Conservation (phyloP, 129 eudicot species). For the Cynara cardunculus region DNA sequence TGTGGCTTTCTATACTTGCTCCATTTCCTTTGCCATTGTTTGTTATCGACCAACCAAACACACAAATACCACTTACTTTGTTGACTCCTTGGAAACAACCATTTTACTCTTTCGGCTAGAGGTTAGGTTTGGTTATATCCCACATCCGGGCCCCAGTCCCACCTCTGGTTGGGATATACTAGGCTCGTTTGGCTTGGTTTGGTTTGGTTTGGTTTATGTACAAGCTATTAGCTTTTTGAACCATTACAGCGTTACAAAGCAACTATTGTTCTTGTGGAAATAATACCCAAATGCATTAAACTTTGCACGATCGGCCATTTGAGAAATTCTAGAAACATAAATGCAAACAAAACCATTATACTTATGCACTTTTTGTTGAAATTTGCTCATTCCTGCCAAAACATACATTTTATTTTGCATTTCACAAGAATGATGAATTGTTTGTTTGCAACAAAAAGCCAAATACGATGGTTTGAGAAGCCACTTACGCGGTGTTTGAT, state of each 20-base stretch:
- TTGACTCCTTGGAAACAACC: background rate
- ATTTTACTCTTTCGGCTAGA: too few relatives aligned
- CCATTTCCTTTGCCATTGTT: background rate
- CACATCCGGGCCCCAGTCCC: too few relatives aligned
- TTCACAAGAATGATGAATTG: background rate
- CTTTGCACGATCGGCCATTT: background rate
- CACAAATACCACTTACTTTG: background rate
- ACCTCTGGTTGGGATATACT: too few relatives aligned
- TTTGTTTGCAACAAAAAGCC: background rate
- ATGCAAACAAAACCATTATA: background rate
- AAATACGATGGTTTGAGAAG: background rate
- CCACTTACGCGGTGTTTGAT: background rate
- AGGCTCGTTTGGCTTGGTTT: background rate
- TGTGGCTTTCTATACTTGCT: background rate
- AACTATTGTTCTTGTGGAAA: background rate
- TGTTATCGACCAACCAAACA: background rate
- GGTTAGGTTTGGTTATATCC: too few relatives aligned
- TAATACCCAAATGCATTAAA: background rate
- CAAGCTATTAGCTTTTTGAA: background rate
- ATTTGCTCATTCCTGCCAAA: constrained; percentile 6
- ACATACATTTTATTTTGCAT: background rate
- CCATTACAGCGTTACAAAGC: background rate
- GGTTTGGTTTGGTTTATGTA: background rate
- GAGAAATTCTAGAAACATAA: background rate
- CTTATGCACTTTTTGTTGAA: background rate